Percentiles rank a stretch among this genome's conserved stretches.
These are phyloP conservation scores for Bolboschoenus planiculmis DNA, from an alignment of 176 grass and related monocot genomes.

Conservation along the genomic window DNA sequence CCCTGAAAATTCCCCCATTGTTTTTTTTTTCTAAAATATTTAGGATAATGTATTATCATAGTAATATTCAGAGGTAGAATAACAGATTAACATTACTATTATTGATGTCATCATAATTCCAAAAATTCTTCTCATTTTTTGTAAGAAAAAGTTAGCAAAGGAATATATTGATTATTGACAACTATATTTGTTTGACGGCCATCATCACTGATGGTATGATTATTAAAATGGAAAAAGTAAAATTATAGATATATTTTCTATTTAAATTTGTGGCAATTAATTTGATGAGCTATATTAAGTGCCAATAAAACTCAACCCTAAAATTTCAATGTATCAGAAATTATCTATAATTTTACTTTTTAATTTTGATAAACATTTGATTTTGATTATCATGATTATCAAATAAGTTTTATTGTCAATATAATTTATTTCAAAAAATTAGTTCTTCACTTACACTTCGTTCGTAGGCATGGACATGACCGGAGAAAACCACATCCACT, in stretches of 20 bases:
- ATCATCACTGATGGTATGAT: neutral
- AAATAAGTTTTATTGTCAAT: neutral
- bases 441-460: conserved; percentile 43
- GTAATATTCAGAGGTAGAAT: neutral
- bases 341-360: neutral
- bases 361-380: neutral
- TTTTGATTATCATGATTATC: neutral
- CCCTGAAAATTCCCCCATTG: too few species aligned
- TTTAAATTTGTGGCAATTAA: neutral
- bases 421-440: neutral
- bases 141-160: neutral
- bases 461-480: conserved; percentile 92
- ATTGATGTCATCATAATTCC: neutral
- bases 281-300: neutral
- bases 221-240: neutral
- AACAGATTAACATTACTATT: neutral
- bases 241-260: neutral
- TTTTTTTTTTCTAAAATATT: neutral
- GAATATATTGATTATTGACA: neutral
- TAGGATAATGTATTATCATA: neutral
- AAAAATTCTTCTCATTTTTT: neutral
- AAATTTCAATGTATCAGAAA: neutral
- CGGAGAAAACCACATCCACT: conserved; percentile 77
- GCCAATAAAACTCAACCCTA: neutral
- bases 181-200: neutral